Percentiles rank a stretch among this genome's conserved stretches.
Evolutionary conservation across 2,329 filamentous ascomycete species (phyloP).

Genomic region (Lecanicillium sp.): DNA sequence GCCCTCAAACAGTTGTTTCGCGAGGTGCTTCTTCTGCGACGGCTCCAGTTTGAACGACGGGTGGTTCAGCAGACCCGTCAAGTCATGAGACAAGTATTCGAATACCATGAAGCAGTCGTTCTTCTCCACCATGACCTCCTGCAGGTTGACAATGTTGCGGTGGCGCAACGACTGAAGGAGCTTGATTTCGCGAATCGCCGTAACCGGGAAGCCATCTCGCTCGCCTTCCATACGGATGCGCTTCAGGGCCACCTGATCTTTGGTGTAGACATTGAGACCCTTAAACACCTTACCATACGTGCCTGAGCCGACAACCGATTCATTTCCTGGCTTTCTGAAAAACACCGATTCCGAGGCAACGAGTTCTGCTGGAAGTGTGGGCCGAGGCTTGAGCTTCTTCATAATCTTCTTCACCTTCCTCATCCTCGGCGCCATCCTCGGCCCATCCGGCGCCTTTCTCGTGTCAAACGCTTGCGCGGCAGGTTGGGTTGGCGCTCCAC

Average conservation of each 20-base stretch:
- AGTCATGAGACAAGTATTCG: conserved; percentile 91
- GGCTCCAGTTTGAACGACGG: conserved; percentile 80
- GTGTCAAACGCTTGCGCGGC: conserved; percentile 36
- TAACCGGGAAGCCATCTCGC: conserved; percentile 83
- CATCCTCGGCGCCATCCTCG: conserved; percentile 38
- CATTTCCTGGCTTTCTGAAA: conserved; percentile 92
- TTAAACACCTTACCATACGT: conserved; percentile 97
- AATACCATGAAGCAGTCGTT: conserved; percentile 99
- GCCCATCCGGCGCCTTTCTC: conserved; percentile 25
- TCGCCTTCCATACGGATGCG: conserved; percentile 92
- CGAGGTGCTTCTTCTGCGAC: conserved; percentile 86
- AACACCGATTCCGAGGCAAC: conserved; percentile 81
- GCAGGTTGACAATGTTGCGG: conserved; percentile 71
- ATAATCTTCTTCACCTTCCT: conserved; percentile 60
- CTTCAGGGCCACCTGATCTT: conserved; percentile 75
- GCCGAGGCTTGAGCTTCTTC: conserved; percentile 63
- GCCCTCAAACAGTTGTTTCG: conserved; percentile 86
- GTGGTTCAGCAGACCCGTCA: conserved; percentile 92
- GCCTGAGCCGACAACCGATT: conserved; percentile 90
- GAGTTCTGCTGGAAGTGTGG: conserved; percentile 63
- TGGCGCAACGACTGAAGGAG: conserved; percentile 81
- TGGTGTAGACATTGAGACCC: conserved; percentile 86
- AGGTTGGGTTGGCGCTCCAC: conserved; percentile 45
- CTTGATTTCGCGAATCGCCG: conserved; percentile 85
- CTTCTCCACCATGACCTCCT: conserved; percentile 95